Conservation (phyloP, 805 yeast species). For the Nadsonia fulvescens region DNA sequence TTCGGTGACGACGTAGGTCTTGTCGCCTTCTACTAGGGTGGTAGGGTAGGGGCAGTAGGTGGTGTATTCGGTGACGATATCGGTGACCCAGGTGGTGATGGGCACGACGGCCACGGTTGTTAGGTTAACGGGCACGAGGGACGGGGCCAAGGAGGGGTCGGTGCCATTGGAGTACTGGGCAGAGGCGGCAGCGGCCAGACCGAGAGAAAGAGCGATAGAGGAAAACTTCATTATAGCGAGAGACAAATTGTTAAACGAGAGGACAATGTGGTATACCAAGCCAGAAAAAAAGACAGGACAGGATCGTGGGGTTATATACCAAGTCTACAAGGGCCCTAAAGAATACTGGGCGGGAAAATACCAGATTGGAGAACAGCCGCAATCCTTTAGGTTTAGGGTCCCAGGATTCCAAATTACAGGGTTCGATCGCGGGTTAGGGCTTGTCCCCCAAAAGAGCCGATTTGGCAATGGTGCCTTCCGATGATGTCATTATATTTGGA, state of each 20-base stretch:
- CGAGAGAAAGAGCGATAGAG: slow-evolving; percentile 9
- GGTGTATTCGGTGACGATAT: slow-evolving; percentile 51
- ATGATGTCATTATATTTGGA: too few relatives aligned
- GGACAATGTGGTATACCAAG: too few relatives aligned
- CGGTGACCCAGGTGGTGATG: slow-evolving; percentile 14
- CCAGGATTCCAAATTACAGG: too few relatives aligned
- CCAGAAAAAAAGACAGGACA: too few relatives aligned
- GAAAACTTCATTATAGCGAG: slow-evolving; percentile 11
- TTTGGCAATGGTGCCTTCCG: too few relatives aligned
- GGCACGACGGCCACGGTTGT: slow-evolving; percentile 24
- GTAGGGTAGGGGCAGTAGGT: slow-evolving; percentile 77
- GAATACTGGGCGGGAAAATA: too few relatives aligned
- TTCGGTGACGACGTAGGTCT: slow-evolving; percentile 56
- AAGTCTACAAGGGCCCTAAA: too few relatives aligned
- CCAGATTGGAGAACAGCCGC: too few relatives aligned
- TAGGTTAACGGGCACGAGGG: slow-evolving; percentile 18
- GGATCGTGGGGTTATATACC: too few relatives aligned
- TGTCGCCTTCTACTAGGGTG: slow-evolving; percentile 41
- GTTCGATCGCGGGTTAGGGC: too few relatives aligned
- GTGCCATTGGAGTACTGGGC: slow-evolving; percentile 6
- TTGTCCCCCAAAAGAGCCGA: too few relatives aligned
- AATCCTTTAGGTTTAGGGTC: too few relatives aligned
- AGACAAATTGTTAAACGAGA: slow-evolving; percentile 2
- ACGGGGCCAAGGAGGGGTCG: slow-evolving; percentile 4
- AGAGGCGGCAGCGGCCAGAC: slow-evolving; percentile 11